Evolutionary conservation across 169 alveolate genomes (phyloP), one percentile per base, ranked within the genome.

Genomic region (Cryptosporidium sp.): DNA sequence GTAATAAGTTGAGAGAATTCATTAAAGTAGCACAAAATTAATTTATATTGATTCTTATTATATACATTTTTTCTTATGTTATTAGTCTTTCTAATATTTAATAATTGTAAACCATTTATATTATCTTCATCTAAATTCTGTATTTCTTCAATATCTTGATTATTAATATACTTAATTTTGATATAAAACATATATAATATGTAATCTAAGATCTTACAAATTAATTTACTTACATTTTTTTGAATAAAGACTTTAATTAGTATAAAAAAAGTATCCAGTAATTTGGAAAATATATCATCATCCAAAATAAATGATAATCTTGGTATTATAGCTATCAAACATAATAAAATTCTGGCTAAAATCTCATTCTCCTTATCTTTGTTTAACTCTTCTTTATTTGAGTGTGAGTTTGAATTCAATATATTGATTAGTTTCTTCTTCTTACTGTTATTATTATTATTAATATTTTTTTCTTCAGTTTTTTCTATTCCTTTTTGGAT

Each of bases 121-220:
- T 48, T 48, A 14, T 48, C 56, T 16, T 14, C n/a, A 48, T 48
- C 48, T 7, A 42, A 37, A 26, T 45, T 2, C 39, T 48, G 26
- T 23, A 45, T 29, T 45, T 65, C 42, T 53, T 73, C 31, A 5
- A 73, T 3, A 37, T 73, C 86, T 18, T 53, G 39, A 31, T 23
- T 52, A 8, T 73, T 10, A n/a, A 60, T 73, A 39, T 73, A 35
- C 3, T 37, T 73, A 33, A 73, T 33, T 60, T 53, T 73, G n/a
- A 31, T 16, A 73, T 73, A 73, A n/a, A 73, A 56, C 18, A 60
- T 37, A 58, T 18, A 58, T 12, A 73, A 26, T 35, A 73, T 14
- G 58, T 56, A 58, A 35, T 73, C 71, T 10, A 18, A 31, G 23
- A 73, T 35, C 31, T 73, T 29, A 42, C 16, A 14, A 33, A 58